A percentile compares a stretch with the other conserved stretches of the same genome.
Evolutionary conservation across 1,284 basidiomycete species (phyloP).

Genomic region (Ceratobasidium sp.): DNA sequence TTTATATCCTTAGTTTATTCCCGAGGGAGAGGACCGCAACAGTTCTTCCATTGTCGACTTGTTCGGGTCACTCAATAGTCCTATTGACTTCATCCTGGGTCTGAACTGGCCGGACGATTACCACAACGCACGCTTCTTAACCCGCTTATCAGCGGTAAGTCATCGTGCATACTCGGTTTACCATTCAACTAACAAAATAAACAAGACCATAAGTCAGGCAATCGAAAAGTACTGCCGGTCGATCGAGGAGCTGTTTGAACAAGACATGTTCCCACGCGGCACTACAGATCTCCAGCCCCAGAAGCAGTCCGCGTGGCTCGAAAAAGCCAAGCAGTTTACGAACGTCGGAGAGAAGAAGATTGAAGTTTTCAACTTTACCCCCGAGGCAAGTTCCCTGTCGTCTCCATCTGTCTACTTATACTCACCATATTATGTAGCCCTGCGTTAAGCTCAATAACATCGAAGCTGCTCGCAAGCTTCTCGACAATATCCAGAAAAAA

Average conservation of each 20-base stretch:
- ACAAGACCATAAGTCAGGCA: slow-evolving; percentile 89
- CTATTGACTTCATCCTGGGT: slow-evolving; percentile 88
- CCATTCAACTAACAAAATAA: background rate
- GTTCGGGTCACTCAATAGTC: slow-evolving; percentile 93
- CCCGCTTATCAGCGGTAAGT: slow-evolving; percentile 82
- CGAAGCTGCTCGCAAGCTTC: slow-evolving; percentile 87
- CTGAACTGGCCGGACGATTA: slow-evolving; percentile 93
- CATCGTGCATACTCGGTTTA: background rate
- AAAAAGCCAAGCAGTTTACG: slow-evolving; percentile 87
- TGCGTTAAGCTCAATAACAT: slow-evolving; percentile 99
- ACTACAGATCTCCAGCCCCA: slow-evolving; percentile 75
- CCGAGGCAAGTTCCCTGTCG: slow-evolving; percentile 58
- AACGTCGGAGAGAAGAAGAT: slow-evolving; percentile 88
- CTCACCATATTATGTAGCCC: slow-evolving; percentile 63
- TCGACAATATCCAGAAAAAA: slow-evolving; percentile 94
- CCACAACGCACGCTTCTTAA: slow-evolving; percentile 91
- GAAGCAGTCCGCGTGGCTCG: slow-evolving; percentile 91
- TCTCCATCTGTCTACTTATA: background rate
- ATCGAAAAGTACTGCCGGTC: slow-evolving; percentile 92
- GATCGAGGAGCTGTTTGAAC: slow-evolving; percentile 90
- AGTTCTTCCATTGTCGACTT: slow-evolving; percentile 97
- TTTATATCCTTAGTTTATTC: slow-evolving; percentile 75
- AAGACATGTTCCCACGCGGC: slow-evolving; percentile 93
- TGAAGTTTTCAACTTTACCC: slow-evolving; percentile 93
- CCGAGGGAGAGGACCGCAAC: slow-evolving; percentile 86